These are phyloP conservation scores for Fistulinella staudtii DNA, from an alignment of 1,284 basidiomycete genomes.

Conservation along the genomic window DNA sequence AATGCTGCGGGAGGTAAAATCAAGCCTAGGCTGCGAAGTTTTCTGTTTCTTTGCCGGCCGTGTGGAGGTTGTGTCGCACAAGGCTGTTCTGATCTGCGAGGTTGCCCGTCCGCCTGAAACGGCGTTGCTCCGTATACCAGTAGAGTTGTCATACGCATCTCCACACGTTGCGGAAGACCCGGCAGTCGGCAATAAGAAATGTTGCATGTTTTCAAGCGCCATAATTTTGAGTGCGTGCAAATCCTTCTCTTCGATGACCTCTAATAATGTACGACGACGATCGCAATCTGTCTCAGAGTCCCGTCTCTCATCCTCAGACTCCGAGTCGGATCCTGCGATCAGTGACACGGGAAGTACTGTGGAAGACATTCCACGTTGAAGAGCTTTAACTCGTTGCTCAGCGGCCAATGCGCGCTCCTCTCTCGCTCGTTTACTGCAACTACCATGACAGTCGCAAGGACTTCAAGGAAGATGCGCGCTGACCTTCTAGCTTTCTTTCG, in stretches of 20 bases:
- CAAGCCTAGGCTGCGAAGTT: slow-evolving; percentile 7
- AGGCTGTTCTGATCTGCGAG: background rate
- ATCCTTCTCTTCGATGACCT: slow-evolving; percentile 23
- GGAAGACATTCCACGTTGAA: slow-evolving; percentile 31
- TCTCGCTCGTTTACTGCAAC: slow-evolving; percentile 62
- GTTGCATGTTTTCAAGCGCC: slow-evolving; percentile 11
- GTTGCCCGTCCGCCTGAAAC: no score
- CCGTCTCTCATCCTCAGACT: slow-evolving; percentile 13
- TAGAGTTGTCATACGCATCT: background rate
- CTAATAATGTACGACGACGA: slow-evolving; percentile 18
- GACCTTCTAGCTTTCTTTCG: slow-evolving; percentile 69
- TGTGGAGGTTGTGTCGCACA: background rate
- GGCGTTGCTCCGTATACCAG: no score
- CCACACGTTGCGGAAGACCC: slow-evolving; percentile 2
- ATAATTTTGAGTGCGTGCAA: slow-evolving; percentile 21
- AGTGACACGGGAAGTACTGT: slow-evolving; percentile 2
- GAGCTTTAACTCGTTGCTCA: slow-evolving; percentile 50
- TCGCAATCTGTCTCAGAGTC: slow-evolving; percentile 22
- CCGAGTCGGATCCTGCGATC: slow-evolving; percentile 2
- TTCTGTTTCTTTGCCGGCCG: slow-evolving; percentile 21
- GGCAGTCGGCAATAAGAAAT: slow-evolving; percentile 20
- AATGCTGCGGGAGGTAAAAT: background rate
- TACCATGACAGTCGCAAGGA: slow-evolving; percentile 1
- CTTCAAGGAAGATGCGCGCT: slow-evolving; percentile 10
- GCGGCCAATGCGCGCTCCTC: slow-evolving; percentile 72